A percentile compares a stretch with the other conserved stretches of the same genome.
Evolutionary conservation across 371 early-diverging fungal species (phyloP).

Genomic region (Sporodiniella umbellata): DNA sequence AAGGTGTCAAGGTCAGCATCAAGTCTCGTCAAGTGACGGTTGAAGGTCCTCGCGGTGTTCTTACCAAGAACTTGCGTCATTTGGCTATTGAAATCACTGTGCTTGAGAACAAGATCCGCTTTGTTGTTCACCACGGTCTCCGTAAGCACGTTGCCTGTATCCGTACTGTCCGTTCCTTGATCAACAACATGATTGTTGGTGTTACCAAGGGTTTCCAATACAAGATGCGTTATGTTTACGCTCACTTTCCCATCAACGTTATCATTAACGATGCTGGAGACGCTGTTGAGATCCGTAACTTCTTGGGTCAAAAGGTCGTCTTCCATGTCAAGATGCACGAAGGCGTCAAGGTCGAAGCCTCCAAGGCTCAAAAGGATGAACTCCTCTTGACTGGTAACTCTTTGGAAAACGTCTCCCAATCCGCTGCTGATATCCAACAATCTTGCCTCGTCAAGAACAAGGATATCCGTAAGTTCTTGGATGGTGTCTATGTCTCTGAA

Average conservation of each 20-base stretch:
- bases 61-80: constrained; percentile 88
- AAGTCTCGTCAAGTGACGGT: constrained; percentile 77
- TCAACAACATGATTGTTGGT: constrained; percentile 98
- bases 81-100: constrained; percentile 85
- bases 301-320: constrained; percentile 97
- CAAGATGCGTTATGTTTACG: constrained; percentile 99
- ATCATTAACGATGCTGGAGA: constrained; percentile 82
- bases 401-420: constrained; percentile 97
- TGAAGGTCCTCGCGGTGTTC: constrained; percentile 83
- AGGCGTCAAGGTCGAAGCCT: constrained; percentile 85
- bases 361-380: constrained; percentile 94
- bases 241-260: constrained; percentile 99
- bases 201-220: constrained; percentile 99
- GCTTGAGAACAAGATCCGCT: constrained; percentile 69
- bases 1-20: constrained; percentile 65
- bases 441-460: constrained; percentile 75
- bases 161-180: constrained; percentile 96
- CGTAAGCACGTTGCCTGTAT: constrained; percentile 98
- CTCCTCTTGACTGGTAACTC: constrained; percentile 94
- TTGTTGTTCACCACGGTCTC: constrained; percentile 95
- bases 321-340: constrained; percentile 88
- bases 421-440: constrained; percentile 80
- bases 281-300: constrained; percentile 97
- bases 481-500: constrained; percentile 98
- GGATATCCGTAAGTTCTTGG: constrained; percentile 99